Conservation (phyloP, 495 filamentous ascomycete genomes). For the Friedmanniomyces simplex region DNA sequence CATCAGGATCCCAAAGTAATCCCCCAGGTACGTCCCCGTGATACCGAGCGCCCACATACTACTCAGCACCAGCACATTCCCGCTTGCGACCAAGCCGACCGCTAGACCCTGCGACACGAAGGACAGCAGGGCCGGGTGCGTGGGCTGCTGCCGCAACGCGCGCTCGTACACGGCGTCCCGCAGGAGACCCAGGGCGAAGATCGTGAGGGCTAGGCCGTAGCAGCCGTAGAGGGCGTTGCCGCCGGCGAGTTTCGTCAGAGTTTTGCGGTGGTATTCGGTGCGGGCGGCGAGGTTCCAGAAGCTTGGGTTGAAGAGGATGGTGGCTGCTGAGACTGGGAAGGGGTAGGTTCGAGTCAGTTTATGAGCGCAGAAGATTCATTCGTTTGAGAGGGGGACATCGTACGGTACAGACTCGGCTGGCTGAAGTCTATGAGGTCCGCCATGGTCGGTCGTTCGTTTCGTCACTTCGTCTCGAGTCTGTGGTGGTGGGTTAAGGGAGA, state of each 20-base stretch:
- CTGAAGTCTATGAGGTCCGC: conserved; percentile 44
- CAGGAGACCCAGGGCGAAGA: conserved; percentile 83
- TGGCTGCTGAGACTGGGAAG: conserved; percentile 48
- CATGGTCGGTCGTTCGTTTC: too few relatives aligned
- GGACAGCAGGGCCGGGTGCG: conserved; percentile 50
- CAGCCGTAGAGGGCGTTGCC: conserved; percentile 72
- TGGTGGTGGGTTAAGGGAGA: too few relatives aligned
- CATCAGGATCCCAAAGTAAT: conserved; percentile 99
- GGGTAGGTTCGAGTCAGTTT: conserved; percentile 14
- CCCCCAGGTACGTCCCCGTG: conserved; percentile 92
- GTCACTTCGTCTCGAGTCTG: too few relatives aligned
- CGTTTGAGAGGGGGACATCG: conserved; percentile 2
- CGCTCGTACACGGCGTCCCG: conserved; percentile 68
- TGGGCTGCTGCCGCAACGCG: conserved; percentile 68
- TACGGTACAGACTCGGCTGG: conserved; percentile 56
- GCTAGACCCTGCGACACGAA: conserved; percentile 46
- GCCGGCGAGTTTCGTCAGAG: conserved; percentile 76
- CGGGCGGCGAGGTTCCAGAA: conserved; percentile 53
- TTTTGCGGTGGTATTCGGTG: conserved; percentile 80
- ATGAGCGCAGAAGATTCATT: not conserved
- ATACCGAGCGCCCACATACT: conserved; percentile 90
- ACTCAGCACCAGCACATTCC: conserved; percentile 76
- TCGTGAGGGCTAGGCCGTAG: conserved; percentile 78
- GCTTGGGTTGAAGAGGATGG: conserved; percentile 66
- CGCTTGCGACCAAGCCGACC: conserved; percentile 56